Evolutionary conservation across 192 early-diverging fungal species (phyloP), one percentile per base, ranked within the genome.

Genomic region (Rhizoclosmatium sp.): DNA sequence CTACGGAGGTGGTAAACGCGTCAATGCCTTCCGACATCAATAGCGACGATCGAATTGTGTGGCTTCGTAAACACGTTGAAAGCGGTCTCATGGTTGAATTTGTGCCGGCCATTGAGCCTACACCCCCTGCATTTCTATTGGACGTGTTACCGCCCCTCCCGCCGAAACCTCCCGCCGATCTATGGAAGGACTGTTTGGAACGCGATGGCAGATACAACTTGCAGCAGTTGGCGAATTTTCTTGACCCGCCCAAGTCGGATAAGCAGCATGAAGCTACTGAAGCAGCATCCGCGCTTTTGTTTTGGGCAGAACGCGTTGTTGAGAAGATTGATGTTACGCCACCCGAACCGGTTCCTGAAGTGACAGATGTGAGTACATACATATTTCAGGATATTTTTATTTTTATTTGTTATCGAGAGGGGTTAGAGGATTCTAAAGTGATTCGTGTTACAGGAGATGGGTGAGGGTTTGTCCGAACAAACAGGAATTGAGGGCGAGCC

Each of bases 181-280:
- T 87, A 44, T 89, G 88, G 76, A 47, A 49, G 46, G 88, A 88
- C 31, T 89, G 86, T 69, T 45, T 89, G 51, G 82, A 88, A 72
- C 54, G 86, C 9, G 75, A 88, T 54, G 81, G 76, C 19, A 21
- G 84, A 31, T 47, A 76, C 69, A 85, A 84, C 65, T 70, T 87
- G 54, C 77, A 84, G 51, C 10, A 48, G 45, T 48, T 89, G 10
- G 71, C 81, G 46, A 75, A 88, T 46, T 89, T 85, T 74, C 68
- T 89, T 5, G 88, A 89, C 46, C 82, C 80, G 46, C 49, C 65
- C 4, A 41, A 45, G 16, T 3, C 9, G 19, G 65, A 31, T 19
- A 10, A 61, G 48, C 16, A 46, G 4, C 3, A 39, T 4, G 44
- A 4, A 21, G 41, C 72, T 59, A 44, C 19, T 21, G 48, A 39